Percentiles rank a stretch among this genome's conserved stretches.
These are phyloP conservation scores for Fusarium sp. DNA, from an alignment of 2,329 filamentous ascomycete species.

Conservation along the genomic window DNA sequence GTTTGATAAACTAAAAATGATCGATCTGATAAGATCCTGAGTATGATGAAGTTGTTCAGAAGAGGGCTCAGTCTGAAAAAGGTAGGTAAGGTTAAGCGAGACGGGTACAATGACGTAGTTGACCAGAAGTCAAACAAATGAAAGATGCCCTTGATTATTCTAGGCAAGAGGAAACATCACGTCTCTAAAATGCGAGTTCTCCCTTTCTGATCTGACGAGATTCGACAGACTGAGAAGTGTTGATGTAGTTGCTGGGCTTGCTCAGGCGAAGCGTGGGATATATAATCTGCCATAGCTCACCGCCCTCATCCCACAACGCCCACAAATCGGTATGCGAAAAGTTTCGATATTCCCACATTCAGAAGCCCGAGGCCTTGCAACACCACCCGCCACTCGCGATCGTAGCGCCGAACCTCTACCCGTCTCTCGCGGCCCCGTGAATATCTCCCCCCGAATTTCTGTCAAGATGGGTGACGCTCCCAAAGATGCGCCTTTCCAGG, in stretches of 20 bases:
- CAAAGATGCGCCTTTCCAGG: constrained; percentile 82
- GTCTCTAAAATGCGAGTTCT: neutral
- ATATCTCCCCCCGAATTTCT: constrained; percentile 43
- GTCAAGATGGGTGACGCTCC: constrained; percentile 71
- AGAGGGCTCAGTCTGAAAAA: neutral
- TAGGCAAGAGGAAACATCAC: neutral
- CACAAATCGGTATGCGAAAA: constrained; percentile 62
- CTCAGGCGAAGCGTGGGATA: constrained; percentile 21
- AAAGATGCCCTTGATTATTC: neutral
- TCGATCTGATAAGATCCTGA: neutral
- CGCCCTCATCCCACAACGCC: constrained; percentile 61
- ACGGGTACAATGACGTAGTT: neutral
- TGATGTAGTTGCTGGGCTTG: constrained; percentile 20
- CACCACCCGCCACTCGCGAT: constrained; percentile 48
- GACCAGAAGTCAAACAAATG: neutral
- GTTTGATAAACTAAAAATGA: neutral
- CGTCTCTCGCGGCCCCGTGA: constrained; percentile 44
- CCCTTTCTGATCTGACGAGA: neutral
- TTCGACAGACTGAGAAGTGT: neutral
- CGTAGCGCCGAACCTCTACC: constrained; percentile 46
- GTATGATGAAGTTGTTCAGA: neutral
- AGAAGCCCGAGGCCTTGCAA: constrained; percentile 48
- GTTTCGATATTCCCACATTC: constrained; percentile 60
- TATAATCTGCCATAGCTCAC: constrained; percentile 56
- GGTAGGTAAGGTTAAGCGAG: constrained; percentile 1